These are phyloP conservation scores for Nelumbo lutea DNA, from an alignment of 164 flowering plant genomes.

Conservation along the genomic window DNA sequence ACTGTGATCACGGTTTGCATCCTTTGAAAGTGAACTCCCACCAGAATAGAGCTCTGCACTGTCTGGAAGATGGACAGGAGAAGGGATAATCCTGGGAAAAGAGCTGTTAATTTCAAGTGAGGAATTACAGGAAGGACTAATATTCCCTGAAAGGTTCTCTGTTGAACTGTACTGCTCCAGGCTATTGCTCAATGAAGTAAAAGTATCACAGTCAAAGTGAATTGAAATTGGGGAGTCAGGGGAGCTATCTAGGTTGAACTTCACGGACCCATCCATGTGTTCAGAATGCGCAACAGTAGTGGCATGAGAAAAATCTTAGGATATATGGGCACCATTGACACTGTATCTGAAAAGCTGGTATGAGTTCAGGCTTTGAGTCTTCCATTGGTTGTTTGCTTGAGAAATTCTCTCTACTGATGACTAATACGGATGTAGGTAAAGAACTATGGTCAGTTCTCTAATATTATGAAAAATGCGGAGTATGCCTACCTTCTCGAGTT, in stretches of 20 bases:
- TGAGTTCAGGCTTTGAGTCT: constrained; percentile 41
- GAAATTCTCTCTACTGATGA: not conserved
- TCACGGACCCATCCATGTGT: constrained; percentile 33
- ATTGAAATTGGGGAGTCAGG: constrained; percentile 56
- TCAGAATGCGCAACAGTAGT: constrained; percentile 30
- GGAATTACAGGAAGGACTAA: constrained; percentile 47
- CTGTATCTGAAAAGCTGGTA: constrained; percentile 37
- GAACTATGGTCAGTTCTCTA: not conserved
- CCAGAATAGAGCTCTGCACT: constrained; percentile 11
- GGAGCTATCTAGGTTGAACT: constrained; percentile 44
- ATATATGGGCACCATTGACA: constrained; percentile 29
- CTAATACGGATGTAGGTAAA: constrained; percentile 2
- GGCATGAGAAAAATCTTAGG: constrained; percentile 37
- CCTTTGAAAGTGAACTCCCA: constrained; percentile 17
- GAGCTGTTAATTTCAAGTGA: constrained; percentile 42
- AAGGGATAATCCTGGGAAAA: constrained; percentile 25
- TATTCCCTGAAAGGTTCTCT: constrained; percentile 37
- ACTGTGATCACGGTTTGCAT: constrained; percentile 31
- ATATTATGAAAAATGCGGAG: not conserved
- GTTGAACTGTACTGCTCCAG: constrained; percentile 58
- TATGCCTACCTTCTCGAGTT: not conserved
- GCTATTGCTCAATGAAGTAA: constrained; percentile 45
- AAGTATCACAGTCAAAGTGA: constrained; percentile 46
- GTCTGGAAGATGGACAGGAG: constrained; percentile 21
- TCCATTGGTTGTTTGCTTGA: constrained; percentile 12